Conservation (phyloP, 805 yeast genomes). For the Metschnikowia kofuensis region DNA sequence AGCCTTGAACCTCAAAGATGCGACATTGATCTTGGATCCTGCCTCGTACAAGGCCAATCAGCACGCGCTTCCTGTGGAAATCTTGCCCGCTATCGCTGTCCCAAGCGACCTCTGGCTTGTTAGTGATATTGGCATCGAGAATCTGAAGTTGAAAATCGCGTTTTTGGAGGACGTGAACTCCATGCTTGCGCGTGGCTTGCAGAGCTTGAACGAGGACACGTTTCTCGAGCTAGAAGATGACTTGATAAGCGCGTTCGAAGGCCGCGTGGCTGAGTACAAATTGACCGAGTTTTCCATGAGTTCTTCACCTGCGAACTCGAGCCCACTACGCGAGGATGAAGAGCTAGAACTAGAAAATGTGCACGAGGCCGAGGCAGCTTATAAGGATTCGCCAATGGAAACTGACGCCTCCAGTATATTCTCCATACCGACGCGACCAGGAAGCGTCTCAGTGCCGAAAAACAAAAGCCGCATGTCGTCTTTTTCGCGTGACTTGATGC, state of each 20-base stretch:
- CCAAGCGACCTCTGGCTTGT: constrained; percentile 39
- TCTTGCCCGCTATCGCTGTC: constrained; percentile 31
- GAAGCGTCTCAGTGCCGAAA: background rate
- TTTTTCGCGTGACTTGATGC: constrained; percentile 12
- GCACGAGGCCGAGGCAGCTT: constrained; percentile 1
- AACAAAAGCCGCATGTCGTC: constrained; percentile 9
- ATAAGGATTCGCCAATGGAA: background rate
- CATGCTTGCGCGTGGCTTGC: constrained; percentile 19
- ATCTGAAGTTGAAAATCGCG: constrained; percentile 30
- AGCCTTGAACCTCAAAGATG: constrained; percentile 23
- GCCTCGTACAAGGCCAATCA: background rate
- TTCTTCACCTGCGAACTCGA: constrained; percentile 2
- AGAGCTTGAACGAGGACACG: constrained; percentile 16
- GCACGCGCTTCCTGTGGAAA: constrained; percentile 18
- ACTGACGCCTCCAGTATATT: constrained; percentile 2
- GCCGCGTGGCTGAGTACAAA: constrained; percentile 31
- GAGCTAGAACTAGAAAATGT: constrained; percentile 11
- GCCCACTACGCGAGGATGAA: constrained; percentile 10
- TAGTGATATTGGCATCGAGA: constrained; percentile 29
- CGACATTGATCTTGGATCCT: constrained; percentile 13
- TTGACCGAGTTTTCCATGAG: constrained; percentile 18
- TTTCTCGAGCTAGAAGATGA: constrained; percentile 24
- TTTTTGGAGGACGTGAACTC: constrained; percentile 32
- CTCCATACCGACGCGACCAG: constrained; percentile 5
- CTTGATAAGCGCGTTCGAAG: constrained; percentile 28